A percentile compares a stretch with the other conserved stretches of the same genome.
These are phyloP conservation scores for Takashimella tepidaria DNA, from an alignment of 1,284 basidiomycete genomes.

Conservation along the genomic window DNA sequence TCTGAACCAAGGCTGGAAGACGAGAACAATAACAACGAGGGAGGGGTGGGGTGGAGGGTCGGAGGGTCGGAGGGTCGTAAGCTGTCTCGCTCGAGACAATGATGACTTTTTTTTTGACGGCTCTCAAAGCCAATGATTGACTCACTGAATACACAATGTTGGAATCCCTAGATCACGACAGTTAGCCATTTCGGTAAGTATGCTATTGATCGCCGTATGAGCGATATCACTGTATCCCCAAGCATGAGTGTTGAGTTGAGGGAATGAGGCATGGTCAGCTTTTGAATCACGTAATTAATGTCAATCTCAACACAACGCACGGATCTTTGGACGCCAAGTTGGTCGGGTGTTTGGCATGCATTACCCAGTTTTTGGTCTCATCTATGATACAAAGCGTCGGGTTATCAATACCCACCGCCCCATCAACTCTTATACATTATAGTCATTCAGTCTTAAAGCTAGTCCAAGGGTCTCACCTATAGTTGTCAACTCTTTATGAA, in stretches of 20 bases:
- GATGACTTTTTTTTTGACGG: background rate
- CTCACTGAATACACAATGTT: constrained; percentile 13
- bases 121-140: background rate
- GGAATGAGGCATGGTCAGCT: too few relatives aligned
- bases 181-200: constrained; percentile 6
- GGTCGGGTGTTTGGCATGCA: constrained; percentile 12
- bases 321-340: constrained; percentile 3
- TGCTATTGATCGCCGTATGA: background rate
- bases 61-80: too few relatives aligned
- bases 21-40: too few relatives aligned
- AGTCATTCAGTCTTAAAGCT: too few relatives aligned
- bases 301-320: too few relatives aligned
- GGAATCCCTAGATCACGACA: constrained; percentile 3
- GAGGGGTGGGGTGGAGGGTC: too few relatives aligned
- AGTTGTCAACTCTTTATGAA: background rate
- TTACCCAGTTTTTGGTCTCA: constrained; percentile 3
- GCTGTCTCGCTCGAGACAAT: too few relatives aligned
- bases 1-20: constrained; percentile 1
- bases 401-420: too few relatives aligned
- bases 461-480: too few relatives aligned
- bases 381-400: too few relatives aligned
- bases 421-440: too few relatives aligned
- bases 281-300: too few relatives aligned
- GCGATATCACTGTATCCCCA: constrained; percentile 2
- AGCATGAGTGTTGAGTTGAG: background rate